These are phyloP conservation scores for Geotrichum phurueaensis DNA, from an alignment of 1,139 yeast genomes.

Conservation along the genomic window DNA sequence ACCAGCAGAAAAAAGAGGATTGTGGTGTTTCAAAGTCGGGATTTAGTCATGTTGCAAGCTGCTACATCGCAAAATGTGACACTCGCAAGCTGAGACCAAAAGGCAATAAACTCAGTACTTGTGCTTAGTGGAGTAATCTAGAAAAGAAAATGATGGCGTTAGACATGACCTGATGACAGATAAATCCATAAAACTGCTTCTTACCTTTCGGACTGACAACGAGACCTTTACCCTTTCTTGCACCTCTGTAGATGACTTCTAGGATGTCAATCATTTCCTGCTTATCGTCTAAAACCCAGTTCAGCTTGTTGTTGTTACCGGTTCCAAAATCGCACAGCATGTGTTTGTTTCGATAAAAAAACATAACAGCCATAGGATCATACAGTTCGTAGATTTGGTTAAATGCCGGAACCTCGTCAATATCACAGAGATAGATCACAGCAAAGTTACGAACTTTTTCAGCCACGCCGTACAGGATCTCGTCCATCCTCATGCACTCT, in stretches of 20 bases:
- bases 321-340: conserved; percentile 98
- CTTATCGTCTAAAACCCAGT: conserved; percentile 68
- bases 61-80: background rate
- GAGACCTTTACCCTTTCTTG: conserved; percentile 85
- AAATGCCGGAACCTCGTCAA: conserved; percentile 83
- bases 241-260: conserved; percentile 87
- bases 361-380: conserved; percentile 90
- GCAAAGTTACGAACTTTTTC: conserved; percentile 87
- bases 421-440: conserved; percentile 80
- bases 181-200: conserved; percentile 1
- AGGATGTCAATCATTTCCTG: conserved; percentile 89
- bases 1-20: background rate
- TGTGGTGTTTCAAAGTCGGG: background rate
- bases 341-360: conserved; percentile 87
- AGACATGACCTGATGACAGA: background rate
- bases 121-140: conserved; percentile 33
- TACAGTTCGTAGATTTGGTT: conserved; percentile 88
- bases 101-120: conserved; percentile 24
- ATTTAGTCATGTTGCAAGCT: background rate
- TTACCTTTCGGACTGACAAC: conserved; percentile 71
- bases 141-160: background rate
- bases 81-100: background rate
- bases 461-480: conserved; percentile 67
- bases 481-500: conserved; percentile 89
- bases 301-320: conserved; percentile 91